Base-by-base conservation (phyloP, 2,329 filamentous ascomycete species). In the Microdochium trichocladiopsis region DNA sequence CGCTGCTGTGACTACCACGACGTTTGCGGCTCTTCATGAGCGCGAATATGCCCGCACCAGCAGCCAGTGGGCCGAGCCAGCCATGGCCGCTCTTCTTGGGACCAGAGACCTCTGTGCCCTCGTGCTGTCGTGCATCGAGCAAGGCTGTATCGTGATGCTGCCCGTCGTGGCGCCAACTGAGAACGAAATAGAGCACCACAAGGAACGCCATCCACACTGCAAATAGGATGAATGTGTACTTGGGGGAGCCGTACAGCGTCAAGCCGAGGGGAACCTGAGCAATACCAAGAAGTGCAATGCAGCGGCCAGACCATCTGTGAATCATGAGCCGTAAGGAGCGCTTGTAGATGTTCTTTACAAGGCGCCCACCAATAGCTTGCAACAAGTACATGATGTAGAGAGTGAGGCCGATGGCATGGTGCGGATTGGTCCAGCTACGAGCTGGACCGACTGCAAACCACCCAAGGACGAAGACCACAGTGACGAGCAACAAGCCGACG, bases 191-290 rank as follows among this genome's bases (percentile, higher is more conserved):
- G 14, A 83, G 57, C 2, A 91, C 62, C 16, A 96, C 59, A 31
- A 96, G 72, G 18, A 88, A 76, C 25, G 83, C 81, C 66, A 87
- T 86, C 76, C 87, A 93, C 1, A 97, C 57, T 0, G 92, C 80
- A 63, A 88, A 99, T 3, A 97, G 74, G 50, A 99, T 84, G 66
- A 97, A 99, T 3, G 92, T 78, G 36, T 80, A 82, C 62, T 87
- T 83, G 4, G 94, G 93, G 25, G 92, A 96, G 5, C 94, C 94
- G 63, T 96, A 99, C 1, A 99, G 76, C 0, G 92, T 92, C 48
- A 99, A 76, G 0, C 94, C 94, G 1, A 99, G 77, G 0, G 94
- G 88, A 11, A 99, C 83, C 66, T 99, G 94, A 3, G 86, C 80
- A 58, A 97, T 84, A 1, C 90, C 94, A 3, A 99, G 75, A 18